Conservation (phyloP, 1,139 yeast species). For the Candida sojae region DNA sequence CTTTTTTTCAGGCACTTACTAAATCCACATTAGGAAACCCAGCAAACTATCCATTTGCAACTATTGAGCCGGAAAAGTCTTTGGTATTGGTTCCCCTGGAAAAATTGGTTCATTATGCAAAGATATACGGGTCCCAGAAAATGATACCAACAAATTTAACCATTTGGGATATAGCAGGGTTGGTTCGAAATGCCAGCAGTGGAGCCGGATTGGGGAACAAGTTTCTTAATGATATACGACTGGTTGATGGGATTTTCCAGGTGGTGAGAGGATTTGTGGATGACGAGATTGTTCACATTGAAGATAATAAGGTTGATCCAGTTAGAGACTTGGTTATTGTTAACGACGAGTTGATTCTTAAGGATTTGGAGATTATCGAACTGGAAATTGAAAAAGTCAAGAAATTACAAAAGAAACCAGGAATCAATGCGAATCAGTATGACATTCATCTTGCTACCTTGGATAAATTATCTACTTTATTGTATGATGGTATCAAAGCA, state of each 20-base stretch:
- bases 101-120: constrained; percentile 44
- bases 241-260: constrained; percentile 75
- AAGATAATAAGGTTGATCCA: constrained; percentile 62
- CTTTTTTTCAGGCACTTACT: constrained; percentile 70
- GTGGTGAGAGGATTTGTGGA: constrained; percentile 67
- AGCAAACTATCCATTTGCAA: constrained; percentile 80
- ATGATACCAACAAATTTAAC: constrained; percentile 58
- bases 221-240: constrained; percentile 68
- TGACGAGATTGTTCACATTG: constrained; percentile 73
- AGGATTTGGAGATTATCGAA: constrained; percentile 70
- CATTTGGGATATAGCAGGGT: constrained; percentile 73
- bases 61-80: constrained; percentile 74
- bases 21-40: constrained; percentile 70
- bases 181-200: constrained; percentile 69
- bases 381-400: constrained; percentile 48
- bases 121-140: constrained; percentile 52
- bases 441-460: constrained; percentile 49
- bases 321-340: constrained; percentile 68
- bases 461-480: constrained; percentile 47
- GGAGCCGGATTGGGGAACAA: constrained; percentile 83
- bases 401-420: constrained; percentile 45
- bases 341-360: constrained; percentile 69
- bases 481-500: constrained; percentile 63
- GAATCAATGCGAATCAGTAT: constrained; percentile 26
- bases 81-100: constrained; percentile 56